phyloP scores from a whole-genome alignment of 306 rosid genomes.

The Cotoneaster glaucophyllus region DNA sequence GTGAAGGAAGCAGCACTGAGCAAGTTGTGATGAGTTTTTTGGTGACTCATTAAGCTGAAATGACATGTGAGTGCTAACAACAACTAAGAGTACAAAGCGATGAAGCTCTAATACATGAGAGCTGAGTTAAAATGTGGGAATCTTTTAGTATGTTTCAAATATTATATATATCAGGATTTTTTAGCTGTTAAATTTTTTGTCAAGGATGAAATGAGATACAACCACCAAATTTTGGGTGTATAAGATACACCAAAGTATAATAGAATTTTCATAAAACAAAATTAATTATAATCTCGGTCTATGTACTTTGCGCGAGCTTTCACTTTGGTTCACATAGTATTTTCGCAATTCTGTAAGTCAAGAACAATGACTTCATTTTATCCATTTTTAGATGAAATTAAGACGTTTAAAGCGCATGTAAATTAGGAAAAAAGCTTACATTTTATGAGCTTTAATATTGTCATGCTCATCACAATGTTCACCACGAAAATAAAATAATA shows the following conservation, averaged over 20 bases:
- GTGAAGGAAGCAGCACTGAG: slow-evolving; percentile 18
- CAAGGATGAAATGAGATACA: background rate
- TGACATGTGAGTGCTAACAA: slow-evolving; percentile 31
- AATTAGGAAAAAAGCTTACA: background rate
- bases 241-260: too few relatives aligned
- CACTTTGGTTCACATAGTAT: too few relatives aligned
- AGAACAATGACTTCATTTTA: too few relatives aligned
- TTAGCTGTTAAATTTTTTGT: too few relatives aligned
- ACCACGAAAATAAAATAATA: background rate
- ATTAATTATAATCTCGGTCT: too few relatives aligned
- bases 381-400: too few relatives aligned
- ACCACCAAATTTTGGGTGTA: rapidly evolving
- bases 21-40: slow-evolving; percentile 29
- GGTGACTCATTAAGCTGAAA: slow-evolving; percentile 21
- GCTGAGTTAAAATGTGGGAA: slow-evolving; percentile 4
- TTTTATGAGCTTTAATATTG: background rate
- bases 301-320: too few relatives aligned
- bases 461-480: slow-evolving; percentile 9
- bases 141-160: background rate
- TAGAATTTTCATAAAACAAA: too few relatives aligned
- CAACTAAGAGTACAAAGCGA: slow-evolving; percentile 20
- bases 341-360: too few relatives aligned
- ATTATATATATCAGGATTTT: too few relatives aligned
- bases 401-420: too few relatives aligned
- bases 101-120: slow-evolving; percentile 10